Conservation (phyloP, 106 monocot genomes). For the Dendrobium officinale region DNA sequence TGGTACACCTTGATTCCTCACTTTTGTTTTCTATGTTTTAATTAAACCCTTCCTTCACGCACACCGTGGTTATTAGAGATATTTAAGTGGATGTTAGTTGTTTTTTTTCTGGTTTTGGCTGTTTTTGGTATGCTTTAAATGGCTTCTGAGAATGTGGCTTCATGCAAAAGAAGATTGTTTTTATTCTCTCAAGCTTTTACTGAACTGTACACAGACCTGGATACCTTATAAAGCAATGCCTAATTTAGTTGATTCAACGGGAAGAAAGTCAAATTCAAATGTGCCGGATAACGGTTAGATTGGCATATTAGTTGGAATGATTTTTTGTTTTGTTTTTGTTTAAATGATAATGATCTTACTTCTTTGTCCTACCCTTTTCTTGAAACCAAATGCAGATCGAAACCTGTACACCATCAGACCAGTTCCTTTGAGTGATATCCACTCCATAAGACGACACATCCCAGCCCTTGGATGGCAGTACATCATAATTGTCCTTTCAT, state of each 20-base stretch:
- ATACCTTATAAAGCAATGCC: conserved; percentile 54
- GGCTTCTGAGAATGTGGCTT: neutral
- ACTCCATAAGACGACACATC: conserved; percentile 71
- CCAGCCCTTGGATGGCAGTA: conserved; percentile 84
- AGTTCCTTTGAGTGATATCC: conserved; percentile 59
- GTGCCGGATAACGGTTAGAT: conserved; percentile 52
- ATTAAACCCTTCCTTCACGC: neutral
- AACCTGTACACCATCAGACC: conserved; percentile 68
- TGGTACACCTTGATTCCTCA: conserved; percentile 18
- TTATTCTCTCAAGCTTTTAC: neutral
- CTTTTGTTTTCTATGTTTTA: neutral
- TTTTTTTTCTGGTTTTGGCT: too few species aligned
- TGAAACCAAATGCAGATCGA: conserved; percentile 45
- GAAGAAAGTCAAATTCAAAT: conserved; percentile 20
- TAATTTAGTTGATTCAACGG: conserved; percentile 33
- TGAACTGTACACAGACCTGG: conserved; percentile 45
- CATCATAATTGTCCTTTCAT: conserved; percentile 80
- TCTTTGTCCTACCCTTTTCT: neutral
- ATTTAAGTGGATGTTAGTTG: neutral
- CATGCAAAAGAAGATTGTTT: neutral
- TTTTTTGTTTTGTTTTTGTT: neutral
- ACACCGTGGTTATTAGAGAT: neutral
- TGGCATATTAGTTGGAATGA: neutral
- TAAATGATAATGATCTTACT: neutral
- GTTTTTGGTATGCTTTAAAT: too few species aligned